Conservation (phyloP, 2,329 filamentous ascomycete species). For the Alternaria ventricosa region DNA sequence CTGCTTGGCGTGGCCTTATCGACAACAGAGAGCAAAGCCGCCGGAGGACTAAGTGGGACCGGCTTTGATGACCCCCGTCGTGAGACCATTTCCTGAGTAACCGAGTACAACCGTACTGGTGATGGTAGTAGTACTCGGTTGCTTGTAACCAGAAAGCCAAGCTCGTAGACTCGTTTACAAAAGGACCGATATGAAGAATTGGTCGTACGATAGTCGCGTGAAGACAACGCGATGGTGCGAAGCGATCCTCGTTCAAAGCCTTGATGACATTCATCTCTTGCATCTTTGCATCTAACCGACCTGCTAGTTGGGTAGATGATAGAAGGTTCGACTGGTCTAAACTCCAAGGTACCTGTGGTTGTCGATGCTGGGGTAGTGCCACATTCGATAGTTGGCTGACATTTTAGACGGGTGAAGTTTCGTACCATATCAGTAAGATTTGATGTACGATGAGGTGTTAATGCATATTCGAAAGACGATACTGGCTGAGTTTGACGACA, state of each 20-base stretch:
- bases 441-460: background rate
- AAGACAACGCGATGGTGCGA: background rate
- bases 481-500: background rate
- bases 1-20: background rate
- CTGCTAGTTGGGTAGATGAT: background rate
- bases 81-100: background rate
- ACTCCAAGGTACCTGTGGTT: background rate
- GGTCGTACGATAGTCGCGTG: background rate
- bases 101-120: background rate
- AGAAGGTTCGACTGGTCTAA: background rate
- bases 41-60: background rate
- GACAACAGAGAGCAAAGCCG: background rate
- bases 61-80: background rate
- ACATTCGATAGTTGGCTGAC: background rate
- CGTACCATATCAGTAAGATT: background rate
- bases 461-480: background rate
- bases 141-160: background rate
- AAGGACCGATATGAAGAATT: background rate
- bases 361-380: background rate
- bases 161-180: background rate
- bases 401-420: background rate
- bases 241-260: background rate
- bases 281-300: background rate
- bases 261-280: background rate
- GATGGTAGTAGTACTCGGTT: background rate